Conservation (phyloP, 2,329 filamentous ascomycete genomes). For the Trichoderma sp. region DNA sequence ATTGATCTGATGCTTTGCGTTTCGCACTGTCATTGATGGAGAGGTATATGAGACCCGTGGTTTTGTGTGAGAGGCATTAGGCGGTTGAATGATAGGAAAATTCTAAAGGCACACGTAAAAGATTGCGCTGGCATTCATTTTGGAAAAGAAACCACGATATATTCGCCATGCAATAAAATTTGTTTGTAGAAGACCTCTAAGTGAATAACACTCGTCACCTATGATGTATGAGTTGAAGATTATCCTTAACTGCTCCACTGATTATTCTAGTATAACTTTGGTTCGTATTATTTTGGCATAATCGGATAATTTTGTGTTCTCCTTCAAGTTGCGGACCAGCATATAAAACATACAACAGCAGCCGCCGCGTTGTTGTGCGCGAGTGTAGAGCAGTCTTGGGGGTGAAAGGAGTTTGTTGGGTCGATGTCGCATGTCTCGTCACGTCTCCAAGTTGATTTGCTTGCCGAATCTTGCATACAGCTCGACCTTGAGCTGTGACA, state of each 20-base stretch:
- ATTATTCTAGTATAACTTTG: not conserved
- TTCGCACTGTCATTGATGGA: too few relatives aligned
- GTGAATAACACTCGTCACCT: not conserved
- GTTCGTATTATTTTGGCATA: not conserved
- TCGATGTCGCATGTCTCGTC: conserved; percentile 30
- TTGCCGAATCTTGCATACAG: conserved; percentile 93
- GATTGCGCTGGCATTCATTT: conserved; percentile 51
- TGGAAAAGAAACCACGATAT: not conserved
- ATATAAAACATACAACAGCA: not conserved
- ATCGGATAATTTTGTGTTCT: not conserved
- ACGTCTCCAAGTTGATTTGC: conserved; percentile 95
- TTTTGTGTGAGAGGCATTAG: too few relatives aligned
- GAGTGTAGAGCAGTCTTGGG: not conserved
- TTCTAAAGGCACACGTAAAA: conserved; percentile 75
- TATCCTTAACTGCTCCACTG: not conserved
- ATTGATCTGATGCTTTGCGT: not conserved
- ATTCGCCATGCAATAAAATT: not conserved
- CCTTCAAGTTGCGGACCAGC: not conserved
- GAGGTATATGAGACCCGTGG: too few relatives aligned
- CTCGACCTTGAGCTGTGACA: conserved; percentile 85
- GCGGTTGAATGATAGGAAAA: too few relatives aligned
- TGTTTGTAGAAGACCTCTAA: not conserved
- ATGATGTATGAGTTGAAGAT: not conserved
- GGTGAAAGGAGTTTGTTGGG: not conserved
- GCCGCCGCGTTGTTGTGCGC: not conserved